These are phyloP conservation scores for Stentor roeselii DNA, from an alignment of 73 alveolate species.

Conservation along the genomic window DNA sequence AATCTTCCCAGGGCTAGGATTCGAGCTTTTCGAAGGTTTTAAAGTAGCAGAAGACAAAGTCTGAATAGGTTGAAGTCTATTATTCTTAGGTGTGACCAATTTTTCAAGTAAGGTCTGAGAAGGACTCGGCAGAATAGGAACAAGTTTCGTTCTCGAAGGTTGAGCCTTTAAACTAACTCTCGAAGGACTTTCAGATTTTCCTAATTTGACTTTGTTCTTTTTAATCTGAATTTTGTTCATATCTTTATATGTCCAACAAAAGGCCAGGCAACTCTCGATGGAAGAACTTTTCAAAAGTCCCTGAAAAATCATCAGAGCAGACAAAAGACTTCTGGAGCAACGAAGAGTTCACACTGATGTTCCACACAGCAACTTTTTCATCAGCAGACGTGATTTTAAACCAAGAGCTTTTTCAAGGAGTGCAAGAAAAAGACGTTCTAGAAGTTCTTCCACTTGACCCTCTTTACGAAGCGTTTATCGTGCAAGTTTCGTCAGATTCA, in stretches of 20 bases:
- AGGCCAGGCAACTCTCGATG: too few species aligned
- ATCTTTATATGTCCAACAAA: too few species aligned
- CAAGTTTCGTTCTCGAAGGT: too few species aligned
- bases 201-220: too few species aligned
- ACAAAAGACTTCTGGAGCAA: not conserved
- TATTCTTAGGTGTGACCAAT: too few species aligned
- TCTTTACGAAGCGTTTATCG: not conserved
- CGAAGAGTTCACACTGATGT: not conserved
- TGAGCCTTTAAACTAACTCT: too few species aligned
- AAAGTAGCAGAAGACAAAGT: not conserved
- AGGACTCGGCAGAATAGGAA: too few species aligned
- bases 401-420: not conserved
- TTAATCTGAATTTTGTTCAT: too few species aligned
- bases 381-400: constrained; percentile 2
- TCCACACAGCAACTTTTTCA: not conserved
- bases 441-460: not conserved
- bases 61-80: not conserved
- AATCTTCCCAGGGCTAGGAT: not conserved
- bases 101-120: too few species aligned
- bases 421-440: constrained; percentile 1
- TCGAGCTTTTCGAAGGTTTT: not conserved
- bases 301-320: constrained; percentile 1
- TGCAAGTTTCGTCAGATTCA: constrained; percentile 5
- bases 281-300: constrained; percentile 1
- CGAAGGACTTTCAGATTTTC: too few species aligned